phyloP scores from a whole-genome alignment of 768 basidiomycete species.

The Kwoniella dendrophila region DNA sequence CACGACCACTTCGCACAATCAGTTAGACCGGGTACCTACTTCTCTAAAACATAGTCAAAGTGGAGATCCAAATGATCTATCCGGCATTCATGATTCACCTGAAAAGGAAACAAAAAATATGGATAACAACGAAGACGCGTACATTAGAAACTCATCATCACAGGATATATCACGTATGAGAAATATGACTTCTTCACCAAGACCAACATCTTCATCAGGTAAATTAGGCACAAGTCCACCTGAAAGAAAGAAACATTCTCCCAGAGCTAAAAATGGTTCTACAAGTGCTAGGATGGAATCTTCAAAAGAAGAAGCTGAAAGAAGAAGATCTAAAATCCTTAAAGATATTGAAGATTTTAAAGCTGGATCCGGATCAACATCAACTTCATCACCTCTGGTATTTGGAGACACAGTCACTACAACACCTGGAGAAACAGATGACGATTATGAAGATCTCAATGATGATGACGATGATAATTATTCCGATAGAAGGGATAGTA shows the following conservation, averaged over 20 bases:
- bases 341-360: constrained; percentile 8
- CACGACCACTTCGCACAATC: neutral
- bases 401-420: neutral
- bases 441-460: constrained; percentile 4
- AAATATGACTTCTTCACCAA: neutral
- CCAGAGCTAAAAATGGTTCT: constrained; percentile 14
- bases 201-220: neutral
- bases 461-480: constrained; percentile 5
- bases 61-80: neutral
- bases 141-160: too few relatives aligned
- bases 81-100: constrained; percentile 1
- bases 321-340: constrained; percentile 8
- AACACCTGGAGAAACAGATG: neutral
- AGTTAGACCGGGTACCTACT: too few relatives aligned
- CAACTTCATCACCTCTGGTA: neutral
- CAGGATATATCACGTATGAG: neutral
- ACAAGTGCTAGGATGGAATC: constrained; percentile 19
- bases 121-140: too few relatives aligned
- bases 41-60: neutral
- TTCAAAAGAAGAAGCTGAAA: constrained; percentile 16
- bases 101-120: constrained; percentile 1
- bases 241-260: constrained; percentile 14
- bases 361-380: neutral
- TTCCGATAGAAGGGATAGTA: constrained; percentile 12
- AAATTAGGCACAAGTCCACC: neutral